Conservation (phyloP, 176 grass and related monocot species). For the Aegilops sharonensis region DNA sequence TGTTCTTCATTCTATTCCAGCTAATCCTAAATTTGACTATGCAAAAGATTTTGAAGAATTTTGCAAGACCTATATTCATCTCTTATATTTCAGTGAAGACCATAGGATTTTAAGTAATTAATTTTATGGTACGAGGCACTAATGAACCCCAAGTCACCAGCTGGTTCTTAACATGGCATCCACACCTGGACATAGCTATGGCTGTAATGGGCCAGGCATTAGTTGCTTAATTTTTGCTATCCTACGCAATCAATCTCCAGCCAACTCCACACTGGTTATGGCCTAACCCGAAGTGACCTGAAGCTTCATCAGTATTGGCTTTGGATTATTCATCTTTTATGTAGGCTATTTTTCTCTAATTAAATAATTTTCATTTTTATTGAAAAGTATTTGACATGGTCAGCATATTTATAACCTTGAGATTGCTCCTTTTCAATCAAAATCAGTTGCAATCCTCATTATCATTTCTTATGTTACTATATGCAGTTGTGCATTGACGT, state of each 20-base stretch:
- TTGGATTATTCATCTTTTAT: constrained; percentile 4
- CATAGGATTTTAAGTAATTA: neutral
- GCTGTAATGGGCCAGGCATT: neutral
- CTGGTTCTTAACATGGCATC: neutral
- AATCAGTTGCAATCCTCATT: neutral
- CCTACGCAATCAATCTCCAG: neutral
- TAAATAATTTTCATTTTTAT: neutral
- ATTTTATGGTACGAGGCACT: neutral
- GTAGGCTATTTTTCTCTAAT: neutral
- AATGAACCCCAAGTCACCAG: neutral
- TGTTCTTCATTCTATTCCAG: neutral
- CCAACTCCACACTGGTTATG: constrained; percentile 14
- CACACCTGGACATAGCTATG: constrained; percentile 11
- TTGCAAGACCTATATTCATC: neutral
- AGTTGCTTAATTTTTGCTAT: constrained; percentile 9
- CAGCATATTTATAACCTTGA: neutral
- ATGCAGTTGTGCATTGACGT: neutral
- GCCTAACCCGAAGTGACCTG: constrained; percentile 13
- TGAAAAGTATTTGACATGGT: neutral
- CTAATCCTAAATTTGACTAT: neutral
- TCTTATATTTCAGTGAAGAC: neutral
- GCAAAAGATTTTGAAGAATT: neutral
- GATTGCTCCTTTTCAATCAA: neutral
- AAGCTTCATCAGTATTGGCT: neutral
- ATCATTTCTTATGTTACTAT: neutral